A percentile compares a stretch with the other conserved stretches of the same genome.
Conservation (phyloP, 164 flowering plant species). For the grape (Vitis vinifera) region ASM3070453v1 NC_081811.1:12105001-12105500, state of each 20-base stretch:
- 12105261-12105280: constrained; percentile 22
- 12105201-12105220: constrained; percentile 58
- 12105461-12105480: constrained; percentile 56
- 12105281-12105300: constrained; percentile 47
- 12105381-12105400: constrained; percentile 55
- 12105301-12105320: constrained; percentile 30
- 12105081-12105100: no score
- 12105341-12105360: constrained; percentile 33
- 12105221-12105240: constrained; percentile 61
- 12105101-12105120: no score
- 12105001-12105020: no score
- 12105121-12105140: no score
- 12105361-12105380: constrained; percentile 43
- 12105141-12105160: background rate
- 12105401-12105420: constrained; percentile 63
- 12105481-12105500: constrained; percentile 52
- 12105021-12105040: no score
- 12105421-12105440: constrained; percentile 49
- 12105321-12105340: constrained; percentile 24
- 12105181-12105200: background rate
- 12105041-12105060: no score
- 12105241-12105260: constrained; percentile 18
- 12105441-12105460: constrained; percentile 47
- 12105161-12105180: background rate
- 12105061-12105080: no score